phyloP scores from a whole-genome alignment of 179 eudicot genomes.

The Silene noctiflora region DNA sequence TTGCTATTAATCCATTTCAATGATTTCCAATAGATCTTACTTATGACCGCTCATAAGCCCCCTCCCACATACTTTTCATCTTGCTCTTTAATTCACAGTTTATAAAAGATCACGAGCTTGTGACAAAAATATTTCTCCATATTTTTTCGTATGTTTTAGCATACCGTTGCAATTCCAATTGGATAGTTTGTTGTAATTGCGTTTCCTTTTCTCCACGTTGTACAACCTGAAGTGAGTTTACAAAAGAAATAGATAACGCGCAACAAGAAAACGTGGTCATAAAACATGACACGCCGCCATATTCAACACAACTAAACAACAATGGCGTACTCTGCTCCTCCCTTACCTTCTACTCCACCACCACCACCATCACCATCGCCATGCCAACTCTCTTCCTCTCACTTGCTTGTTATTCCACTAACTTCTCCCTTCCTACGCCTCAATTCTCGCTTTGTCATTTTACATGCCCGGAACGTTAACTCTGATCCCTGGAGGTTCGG shows the following conservation, averaged over 20 bases:
- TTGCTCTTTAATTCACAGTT: too few relatives aligned
- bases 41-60: too few relatives aligned
- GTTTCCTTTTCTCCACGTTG: neutral
- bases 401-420: neutral
- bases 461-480: slow-evolving; percentile 2
- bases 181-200: too few relatives aligned
- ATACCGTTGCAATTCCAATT: too few relatives aligned
- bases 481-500: neutral
- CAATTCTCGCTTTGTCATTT: neutral
- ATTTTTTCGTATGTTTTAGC: too few relatives aligned
- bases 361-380: neutral
- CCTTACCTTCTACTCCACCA: neutral
- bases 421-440: neutral
- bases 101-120: too few relatives aligned
- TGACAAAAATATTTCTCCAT: too few relatives aligned
- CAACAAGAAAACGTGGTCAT: slow-evolving; percentile 1
- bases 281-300: neutral
- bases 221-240: neutral
- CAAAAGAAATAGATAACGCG: neutral
- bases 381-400: slow-evolving; percentile 3
- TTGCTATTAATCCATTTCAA: too few relatives aligned
- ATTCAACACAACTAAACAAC: neutral
- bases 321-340: neutral
- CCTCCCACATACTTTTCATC: too few relatives aligned
- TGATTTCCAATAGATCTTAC: too few relatives aligned